Evolutionary conservation across 768 basidiomycete species (phyloP).

Genomic region (Russula emetica): DNA sequence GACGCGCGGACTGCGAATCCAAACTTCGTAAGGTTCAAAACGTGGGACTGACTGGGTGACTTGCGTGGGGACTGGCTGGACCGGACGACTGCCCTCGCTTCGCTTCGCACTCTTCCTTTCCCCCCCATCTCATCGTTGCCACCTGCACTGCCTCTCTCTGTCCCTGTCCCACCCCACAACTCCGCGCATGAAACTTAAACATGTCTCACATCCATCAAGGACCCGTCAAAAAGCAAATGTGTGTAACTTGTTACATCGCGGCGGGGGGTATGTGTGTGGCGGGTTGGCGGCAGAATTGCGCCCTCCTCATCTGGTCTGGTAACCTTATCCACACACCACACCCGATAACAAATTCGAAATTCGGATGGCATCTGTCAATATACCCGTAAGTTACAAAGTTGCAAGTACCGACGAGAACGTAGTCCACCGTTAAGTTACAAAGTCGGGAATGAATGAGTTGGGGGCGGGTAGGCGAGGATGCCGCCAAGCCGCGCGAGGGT

Average conservation of each 20-base stretch:
- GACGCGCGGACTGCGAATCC: background rate
- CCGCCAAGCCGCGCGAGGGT: no score
- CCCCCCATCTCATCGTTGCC: no score
- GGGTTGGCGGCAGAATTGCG: background rate
- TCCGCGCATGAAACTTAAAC: no score
- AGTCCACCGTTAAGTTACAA: no score
- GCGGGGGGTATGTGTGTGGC: background rate
- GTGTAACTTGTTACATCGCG: background rate
- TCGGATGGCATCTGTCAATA: background rate
- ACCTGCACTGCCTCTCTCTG: no score
- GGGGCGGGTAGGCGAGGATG: no score
- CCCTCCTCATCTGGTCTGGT: background rate
- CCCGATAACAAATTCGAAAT: background rate
- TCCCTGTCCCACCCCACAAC: no score
- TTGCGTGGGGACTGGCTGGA: no score
- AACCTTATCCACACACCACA: background rate
- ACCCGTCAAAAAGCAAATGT: background rate
- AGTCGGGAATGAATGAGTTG: no score
- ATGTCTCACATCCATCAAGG: background rate
- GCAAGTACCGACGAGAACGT: background rate
- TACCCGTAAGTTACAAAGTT: no score
- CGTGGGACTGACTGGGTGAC: background rate
- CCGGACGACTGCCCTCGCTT: no score
- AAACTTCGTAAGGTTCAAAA: background rate
- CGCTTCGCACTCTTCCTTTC: no score